phyloP scores from a whole-genome alignment of 202 grass and related monocot genomes.

The Dendrocalamus latiflorus region DNA sequence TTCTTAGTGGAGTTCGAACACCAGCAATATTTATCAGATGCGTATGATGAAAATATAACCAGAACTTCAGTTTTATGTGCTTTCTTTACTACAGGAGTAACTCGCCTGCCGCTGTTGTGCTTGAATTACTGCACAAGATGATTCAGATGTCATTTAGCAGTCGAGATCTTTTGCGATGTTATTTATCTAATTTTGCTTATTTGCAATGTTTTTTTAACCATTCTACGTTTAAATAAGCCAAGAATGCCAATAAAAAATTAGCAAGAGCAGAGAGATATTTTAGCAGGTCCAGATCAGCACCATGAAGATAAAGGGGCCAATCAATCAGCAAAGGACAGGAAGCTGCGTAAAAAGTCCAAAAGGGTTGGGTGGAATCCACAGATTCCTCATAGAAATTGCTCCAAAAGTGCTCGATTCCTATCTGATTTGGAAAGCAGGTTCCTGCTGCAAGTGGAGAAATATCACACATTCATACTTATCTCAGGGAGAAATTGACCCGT shows the following conservation, averaged over 20 bases:
- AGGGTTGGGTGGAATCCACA: background rate
- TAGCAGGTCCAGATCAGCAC: background rate
- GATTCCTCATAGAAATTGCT: background rate
- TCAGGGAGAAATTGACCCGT: background rate
- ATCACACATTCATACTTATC: background rate
- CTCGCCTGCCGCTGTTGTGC: too few relatives aligned
- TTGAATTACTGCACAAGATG: too few relatives aligned
- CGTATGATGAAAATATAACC: too few relatives aligned
- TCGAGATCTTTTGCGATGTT: too few relatives aligned
- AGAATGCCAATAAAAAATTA: background rate
- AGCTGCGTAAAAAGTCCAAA: background rate
- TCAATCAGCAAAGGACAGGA: background rate
- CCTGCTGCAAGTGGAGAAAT: background rate
- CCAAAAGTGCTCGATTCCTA: background rate
- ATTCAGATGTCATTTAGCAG: too few relatives aligned
- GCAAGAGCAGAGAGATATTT: background rate
- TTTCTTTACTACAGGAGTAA: too few relatives aligned
- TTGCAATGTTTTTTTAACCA: too few relatives aligned
- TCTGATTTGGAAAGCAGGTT: too few relatives aligned
- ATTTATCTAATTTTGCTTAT: too few relatives aligned
- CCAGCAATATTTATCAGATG: too few relatives aligned
- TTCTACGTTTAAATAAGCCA: background rate
- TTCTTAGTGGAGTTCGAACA: too few relatives aligned
- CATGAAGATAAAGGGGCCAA: background rate
- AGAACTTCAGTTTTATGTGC: too few relatives aligned